A percentile compares a stretch with the other conserved stretches of the same genome.
phyloP scores from a whole-genome alignment of 1,284 basidiomycete genomes.

The Stereum hirsutum region DNA sequence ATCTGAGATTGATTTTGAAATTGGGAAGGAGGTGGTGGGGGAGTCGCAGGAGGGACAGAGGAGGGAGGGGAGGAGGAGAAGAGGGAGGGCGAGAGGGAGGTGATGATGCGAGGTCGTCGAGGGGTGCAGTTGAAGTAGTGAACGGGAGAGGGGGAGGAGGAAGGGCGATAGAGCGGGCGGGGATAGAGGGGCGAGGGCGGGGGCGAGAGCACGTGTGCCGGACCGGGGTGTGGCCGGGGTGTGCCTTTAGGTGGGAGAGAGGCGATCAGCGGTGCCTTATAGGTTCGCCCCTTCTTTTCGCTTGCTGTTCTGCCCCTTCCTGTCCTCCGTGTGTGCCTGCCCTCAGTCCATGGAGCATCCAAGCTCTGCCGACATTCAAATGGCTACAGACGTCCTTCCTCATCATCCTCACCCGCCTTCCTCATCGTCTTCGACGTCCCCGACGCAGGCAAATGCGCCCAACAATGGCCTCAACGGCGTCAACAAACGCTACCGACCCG shows the following conservation, averaged over 20 bases:
- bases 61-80: background rate
- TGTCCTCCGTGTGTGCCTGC: background rate
- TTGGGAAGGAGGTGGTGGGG: background rate
- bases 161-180: background rate
- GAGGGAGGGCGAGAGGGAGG: background rate
- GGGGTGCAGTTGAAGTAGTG: background rate
- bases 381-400: conserved; percentile 11
- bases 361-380: conserved; percentile 8
- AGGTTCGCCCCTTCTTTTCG: background rate
- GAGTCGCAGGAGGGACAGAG: background rate
- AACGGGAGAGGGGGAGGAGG: background rate
- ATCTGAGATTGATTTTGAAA: no score
- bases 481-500: conserved; percentile 63
- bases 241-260: conserved; percentile 2
- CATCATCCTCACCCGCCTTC: conserved; percentile 2
- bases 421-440: background rate
- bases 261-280: background rate
- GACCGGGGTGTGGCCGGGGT: background rate
- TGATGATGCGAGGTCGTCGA: background rate
- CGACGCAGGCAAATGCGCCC: conserved; percentile 3
- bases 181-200: background rate
- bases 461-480: conserved; percentile 15
- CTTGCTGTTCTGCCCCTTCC: no score
- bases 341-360: conserved; percentile 5
- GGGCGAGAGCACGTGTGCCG: background rate